Base-by-base conservation (phyloP, 345 rosid species). In the Boechera retrofracta region DNA sequence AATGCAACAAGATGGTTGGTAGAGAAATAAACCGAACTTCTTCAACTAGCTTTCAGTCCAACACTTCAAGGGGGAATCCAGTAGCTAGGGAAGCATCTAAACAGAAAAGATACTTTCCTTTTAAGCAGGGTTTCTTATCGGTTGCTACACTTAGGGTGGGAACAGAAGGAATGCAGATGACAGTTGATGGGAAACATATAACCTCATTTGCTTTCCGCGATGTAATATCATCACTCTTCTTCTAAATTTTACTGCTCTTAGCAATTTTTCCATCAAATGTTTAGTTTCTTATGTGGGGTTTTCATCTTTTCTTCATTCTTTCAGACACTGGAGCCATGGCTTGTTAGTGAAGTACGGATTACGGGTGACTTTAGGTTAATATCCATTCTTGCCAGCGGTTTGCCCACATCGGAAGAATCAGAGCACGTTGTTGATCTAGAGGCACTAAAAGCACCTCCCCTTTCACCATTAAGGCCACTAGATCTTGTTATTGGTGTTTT, bases 261-360 rank as follows among this genome's bases (percentile, higher is more conserved):
- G 15, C 41, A 64, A 56, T 39, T 53, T 79, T 61, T 29, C n/a
- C 45, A 54, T 41, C 56, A 64, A 51, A 72, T 69, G 36, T 75
- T 74, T 64, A 66, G 56, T 56, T 41, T 79, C 74, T 69, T 73
- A 73, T 42, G 33, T 78, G 10, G 21, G 10, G 1, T 59, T 72
- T 57, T 31, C 13, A 38, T 56, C 64, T 12, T 71, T 26, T 5
- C 3, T 71, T 70, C 41, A 18, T 41, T 58, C 2, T 21, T 21
- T 55, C 82, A 92, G 99, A 92, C 98, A 47, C 75, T 95, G 86
- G 98, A 95, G 85, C 96, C 99, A 38, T 95, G 99, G 99, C 93
- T 92, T 69, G 89, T 89, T 28, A 89, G 87, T 79, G 97, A 92
- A 86, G 91, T 91, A 53, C 82, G 90, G 84, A 86, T 92, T 57